phyloP scores from a whole-genome alignment of 2,329 filamentous ascomycete species.

The Colletotrichum melonis region DNA sequence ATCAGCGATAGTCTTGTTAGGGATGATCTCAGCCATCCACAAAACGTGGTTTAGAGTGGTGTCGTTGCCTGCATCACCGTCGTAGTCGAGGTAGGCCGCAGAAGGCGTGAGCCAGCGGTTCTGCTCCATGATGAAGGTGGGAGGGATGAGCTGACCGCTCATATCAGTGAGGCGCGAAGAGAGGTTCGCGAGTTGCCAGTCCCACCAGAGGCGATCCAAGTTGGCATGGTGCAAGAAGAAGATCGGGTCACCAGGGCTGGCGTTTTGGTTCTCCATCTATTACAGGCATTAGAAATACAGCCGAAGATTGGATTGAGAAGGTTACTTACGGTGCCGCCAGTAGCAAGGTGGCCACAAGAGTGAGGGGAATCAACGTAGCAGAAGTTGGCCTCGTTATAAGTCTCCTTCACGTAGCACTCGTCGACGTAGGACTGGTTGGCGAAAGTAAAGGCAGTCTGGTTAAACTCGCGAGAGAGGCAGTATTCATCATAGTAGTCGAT shows the following conservation, averaged over 20 bases:
- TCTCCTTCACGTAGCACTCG: slow-evolving; percentile 5
- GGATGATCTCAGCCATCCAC: slow-evolving; percentile 42
- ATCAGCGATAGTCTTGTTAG: slow-evolving; percentile 38
- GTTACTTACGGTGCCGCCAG: slow-evolving; percentile 9
- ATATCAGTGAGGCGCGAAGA: slow-evolving; percentile 13
- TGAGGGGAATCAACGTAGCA: slow-evolving; percentile 25
- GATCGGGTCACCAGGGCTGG: slow-evolving; percentile 24
- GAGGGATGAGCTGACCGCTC: slow-evolving; percentile 11
- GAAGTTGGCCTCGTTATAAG: slow-evolving; percentile 17
- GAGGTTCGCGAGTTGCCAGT: slow-evolving; percentile 33
- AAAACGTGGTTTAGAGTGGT: slow-evolving; percentile 42
- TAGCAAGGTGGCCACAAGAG: slow-evolving; percentile 14
- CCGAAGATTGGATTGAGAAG: neutral
- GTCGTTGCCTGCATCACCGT: slow-evolving; percentile 37
- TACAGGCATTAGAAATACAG: neutral
- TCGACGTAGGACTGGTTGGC: slow-evolving; percentile 22
- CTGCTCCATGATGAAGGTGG: slow-evolving; percentile 16
- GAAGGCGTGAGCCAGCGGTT: slow-evolving; percentile 21
- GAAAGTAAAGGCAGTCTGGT: slow-evolving; percentile 18
- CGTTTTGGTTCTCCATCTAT: slow-evolving; percentile 26
- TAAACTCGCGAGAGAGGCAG: slow-evolving; percentile 15
- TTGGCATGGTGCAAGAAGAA: slow-evolving; percentile 29
- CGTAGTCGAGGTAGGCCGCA: slow-evolving; percentile 19
- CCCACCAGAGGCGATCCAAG: slow-evolving; percentile 13
- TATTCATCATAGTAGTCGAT: slow-evolving; percentile 25